These are phyloP conservation scores for Coniochaeta hoffmannii DNA, from an alignment of 2,329 filamentous ascomycete genomes.

Conservation along the genomic window DNA sequence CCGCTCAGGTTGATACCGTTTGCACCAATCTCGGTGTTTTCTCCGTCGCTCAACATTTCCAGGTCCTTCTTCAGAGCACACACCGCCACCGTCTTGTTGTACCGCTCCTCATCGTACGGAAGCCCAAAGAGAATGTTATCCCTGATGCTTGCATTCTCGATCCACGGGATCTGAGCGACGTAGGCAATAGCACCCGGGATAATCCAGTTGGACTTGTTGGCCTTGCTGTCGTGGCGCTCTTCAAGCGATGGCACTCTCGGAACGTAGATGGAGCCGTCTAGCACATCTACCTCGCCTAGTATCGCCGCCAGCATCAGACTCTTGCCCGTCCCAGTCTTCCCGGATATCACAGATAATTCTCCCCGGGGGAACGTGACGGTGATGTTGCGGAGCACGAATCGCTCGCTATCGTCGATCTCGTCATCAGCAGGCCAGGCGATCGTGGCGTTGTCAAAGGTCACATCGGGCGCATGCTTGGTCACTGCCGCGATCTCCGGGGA, in stretches of 20 bases:
- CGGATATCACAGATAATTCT: slow-evolving; percentile 67
- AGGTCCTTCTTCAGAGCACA: slow-evolving; percentile 72
- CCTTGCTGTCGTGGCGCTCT: slow-evolving; percentile 55
- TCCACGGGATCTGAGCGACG: slow-evolving; percentile 76
- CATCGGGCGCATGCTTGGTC: slow-evolving; percentile 46
- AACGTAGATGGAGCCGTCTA: slow-evolving; percentile 53
- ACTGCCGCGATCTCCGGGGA: slow-evolving; percentile 55
- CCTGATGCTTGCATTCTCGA: slow-evolving; percentile 71
- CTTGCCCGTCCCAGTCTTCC: slow-evolving; percentile 73
- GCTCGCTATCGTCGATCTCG: slow-evolving; percentile 45
- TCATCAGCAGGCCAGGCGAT: slow-evolving; percentile 69
- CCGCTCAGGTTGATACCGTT: slow-evolving; percentile 81
- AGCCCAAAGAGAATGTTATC: slow-evolving; percentile 76
- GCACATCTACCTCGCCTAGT: slow-evolving; percentile 65
- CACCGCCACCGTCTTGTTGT: slow-evolving; percentile 60
- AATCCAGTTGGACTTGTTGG: slow-evolving; percentile 60
- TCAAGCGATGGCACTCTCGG: slow-evolving; percentile 40
- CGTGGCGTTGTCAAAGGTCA: slow-evolving; percentile 59
- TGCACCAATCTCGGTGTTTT: slow-evolving; percentile 73
- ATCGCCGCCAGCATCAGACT: slow-evolving; percentile 67
- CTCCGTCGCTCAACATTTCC: slow-evolving; percentile 67
- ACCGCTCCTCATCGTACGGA: slow-evolving; percentile 61
- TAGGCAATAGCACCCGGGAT: slow-evolving; percentile 64
- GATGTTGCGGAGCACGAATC: slow-evolving; percentile 59
- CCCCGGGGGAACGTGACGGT: slow-evolving; percentile 59